Conservation (phyloP, 2,329 filamentous ascomycete genomes). For the Arthrobotrys sinensis region DNA sequence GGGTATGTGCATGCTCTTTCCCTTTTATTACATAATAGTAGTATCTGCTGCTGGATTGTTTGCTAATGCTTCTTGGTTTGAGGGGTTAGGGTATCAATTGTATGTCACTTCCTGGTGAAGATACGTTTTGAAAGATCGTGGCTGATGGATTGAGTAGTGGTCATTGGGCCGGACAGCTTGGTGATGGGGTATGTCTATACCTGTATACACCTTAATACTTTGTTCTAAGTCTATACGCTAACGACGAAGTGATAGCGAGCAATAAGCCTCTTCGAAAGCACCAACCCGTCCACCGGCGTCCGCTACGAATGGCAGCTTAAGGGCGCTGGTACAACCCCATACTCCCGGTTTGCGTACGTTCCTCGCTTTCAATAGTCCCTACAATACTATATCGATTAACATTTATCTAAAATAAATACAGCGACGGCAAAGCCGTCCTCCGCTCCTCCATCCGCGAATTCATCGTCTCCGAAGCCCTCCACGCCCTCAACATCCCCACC, state of each 20-base stretch:
- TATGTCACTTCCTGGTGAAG: conserved; percentile 3
- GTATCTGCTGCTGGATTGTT: background rate
- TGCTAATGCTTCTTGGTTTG: conserved; percentile 4
- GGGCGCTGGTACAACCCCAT: conserved; percentile 92
- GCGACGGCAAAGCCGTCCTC: conserved; percentile 91
- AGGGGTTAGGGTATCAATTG: conserved; percentile 61
- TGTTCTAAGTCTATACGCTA: conserved; percentile 11
- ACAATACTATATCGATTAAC: background rate
- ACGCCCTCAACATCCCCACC: conserved; percentile 86
- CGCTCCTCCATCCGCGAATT: conserved; percentile 95
- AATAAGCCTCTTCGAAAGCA: conserved; percentile 93
- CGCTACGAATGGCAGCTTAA: conserved; percentile 95
- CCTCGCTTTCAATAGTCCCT: background rate
- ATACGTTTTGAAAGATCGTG: conserved; percentile 65
- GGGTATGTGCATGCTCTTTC: conserved; percentile 72
- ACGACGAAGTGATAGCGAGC: conserved; percentile 72
- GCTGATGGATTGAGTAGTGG: conserved; percentile 70
- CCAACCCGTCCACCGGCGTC: conserved; percentile 78
- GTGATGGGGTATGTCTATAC: conserved; percentile 76
- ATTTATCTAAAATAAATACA: conserved; percentile 1
- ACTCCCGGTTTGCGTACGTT: conserved; percentile 84
- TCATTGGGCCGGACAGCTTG: conserved; percentile 94
- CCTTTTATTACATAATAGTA: conserved; percentile 66
- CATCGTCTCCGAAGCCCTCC: conserved; percentile 87
- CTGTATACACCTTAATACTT: background rate